Base-by-base conservation (phyloP, 2,329 filamentous ascomycete genomes). In the Diplodia corticola region DNA sequence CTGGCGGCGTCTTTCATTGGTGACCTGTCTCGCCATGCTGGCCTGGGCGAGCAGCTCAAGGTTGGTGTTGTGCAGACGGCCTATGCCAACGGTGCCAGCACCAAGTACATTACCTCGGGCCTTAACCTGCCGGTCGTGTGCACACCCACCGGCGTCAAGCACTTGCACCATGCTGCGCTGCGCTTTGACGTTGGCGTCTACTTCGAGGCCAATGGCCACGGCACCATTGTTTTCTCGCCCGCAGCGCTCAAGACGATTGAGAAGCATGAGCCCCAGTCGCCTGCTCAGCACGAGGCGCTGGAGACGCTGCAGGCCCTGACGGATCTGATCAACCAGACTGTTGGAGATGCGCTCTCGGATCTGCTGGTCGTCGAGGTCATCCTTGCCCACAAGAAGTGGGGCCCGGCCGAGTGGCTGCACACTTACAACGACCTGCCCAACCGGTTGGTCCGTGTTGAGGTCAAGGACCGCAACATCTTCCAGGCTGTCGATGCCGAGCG, bases 161-260 rank as follows among this genome's bases (percentile, higher is more conserved):
- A 97, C 80, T 86, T 99, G 69, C 95, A 99, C 80, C 95, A 98
- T 75, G 95, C 92, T n/a, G 95, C 95, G 46, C 89, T 91, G 73
- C 91, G 93, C 70, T 97, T 96, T 73, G 95, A 99, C 73, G 89
- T 98, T 65, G 95, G 95, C 66, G 92, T 98, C 63, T 99, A 99
- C 82, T 99, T 99, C 74, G 95, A 99, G 82, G 95, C 95, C 70
- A 99, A 99, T 76, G 95, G 95, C 33, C 95, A 99, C 79, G 95
- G 95, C 70, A 99, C 95, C 10, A 91, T 98, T 40, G 89, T 98
- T 64, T 99, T 99, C 84, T 96, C 92, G 0, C 87, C 90, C 67
- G 88, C 91, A 67, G 94, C 94, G 4, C 82, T 94, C 54, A 89
- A 90, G 71, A 85, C 87, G 57, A 96, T 99, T 80, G 85, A 85